phyloP scores from a whole-genome alignment of 371 early-diverging fungal genomes.

The Racocetra persica region DNA sequence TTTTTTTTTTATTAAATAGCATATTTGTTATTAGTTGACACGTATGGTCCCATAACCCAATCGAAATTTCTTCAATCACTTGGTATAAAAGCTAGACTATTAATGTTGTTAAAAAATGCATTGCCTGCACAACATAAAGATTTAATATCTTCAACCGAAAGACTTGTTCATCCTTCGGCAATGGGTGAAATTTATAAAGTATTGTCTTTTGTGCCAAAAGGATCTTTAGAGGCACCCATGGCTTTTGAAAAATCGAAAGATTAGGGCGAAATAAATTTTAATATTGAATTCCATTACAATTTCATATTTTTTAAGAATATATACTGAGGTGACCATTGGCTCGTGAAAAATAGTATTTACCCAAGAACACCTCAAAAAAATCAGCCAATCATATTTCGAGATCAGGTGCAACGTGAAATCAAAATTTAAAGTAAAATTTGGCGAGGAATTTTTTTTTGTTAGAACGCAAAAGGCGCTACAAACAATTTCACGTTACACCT shows the following conservation, averaged over 20 bases:
- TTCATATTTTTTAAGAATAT: no score
- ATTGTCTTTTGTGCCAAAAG: conserved; percentile 47
- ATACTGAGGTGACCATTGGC: no score
- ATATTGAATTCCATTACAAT: no score
- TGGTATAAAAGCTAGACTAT: conserved; percentile 83
- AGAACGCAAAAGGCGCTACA: no score
- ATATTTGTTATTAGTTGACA: conserved; percentile 50
- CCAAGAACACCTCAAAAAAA: no score
- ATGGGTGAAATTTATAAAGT: conserved; percentile 88
- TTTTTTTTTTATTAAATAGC: neutral
- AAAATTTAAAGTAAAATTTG: no score
- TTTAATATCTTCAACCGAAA: conserved; percentile 73
- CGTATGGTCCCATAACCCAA: conserved; percentile 88
- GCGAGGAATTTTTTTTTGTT: no score
- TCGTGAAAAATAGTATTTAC: no score
- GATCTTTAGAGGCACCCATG: neutral
- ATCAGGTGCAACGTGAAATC: no score
- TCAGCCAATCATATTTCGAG: no score
- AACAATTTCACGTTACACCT: no score
- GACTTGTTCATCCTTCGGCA: conserved; percentile 73
- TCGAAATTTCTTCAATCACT: conserved; percentile 79
- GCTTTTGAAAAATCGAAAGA: neutral
- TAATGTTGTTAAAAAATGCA: conserved; percentile 71
- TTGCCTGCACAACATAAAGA: conserved; percentile 59
- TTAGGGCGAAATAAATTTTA: no score